A percentile compares a stretch with the other conserved stretches of the same genome.
Conservation (phyloP, 2,329 filamentous ascomycete species). For the Dryadomyces quercivorus region DNA sequence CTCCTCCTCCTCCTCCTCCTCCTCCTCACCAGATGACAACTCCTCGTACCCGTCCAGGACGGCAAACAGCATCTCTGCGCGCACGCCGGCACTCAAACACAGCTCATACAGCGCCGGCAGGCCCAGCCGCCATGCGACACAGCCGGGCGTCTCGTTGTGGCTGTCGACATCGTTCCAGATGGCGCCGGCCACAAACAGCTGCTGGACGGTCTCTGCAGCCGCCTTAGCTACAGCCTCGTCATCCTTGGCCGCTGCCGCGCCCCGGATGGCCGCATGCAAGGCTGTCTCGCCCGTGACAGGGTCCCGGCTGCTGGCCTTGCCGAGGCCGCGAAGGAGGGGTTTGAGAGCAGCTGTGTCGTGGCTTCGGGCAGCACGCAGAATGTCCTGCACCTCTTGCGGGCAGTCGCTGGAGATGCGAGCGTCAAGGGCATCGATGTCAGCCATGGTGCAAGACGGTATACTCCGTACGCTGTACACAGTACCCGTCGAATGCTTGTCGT, state of each 20-base stretch:
- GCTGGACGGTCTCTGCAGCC: conserved; percentile 54
- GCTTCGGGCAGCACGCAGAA: conserved; percentile 42
- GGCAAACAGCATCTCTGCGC: conserved; percentile 77
- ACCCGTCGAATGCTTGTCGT: not conserved
- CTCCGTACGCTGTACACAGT: not conserved
- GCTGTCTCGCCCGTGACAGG: conserved; percentile 75
- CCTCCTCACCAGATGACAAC: conserved; percentile 45
- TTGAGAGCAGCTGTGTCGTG: conserved; percentile 55
- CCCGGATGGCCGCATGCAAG: conserved; percentile 80
- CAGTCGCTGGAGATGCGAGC: conserved; percentile 41
- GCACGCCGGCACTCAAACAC: conserved; percentile 79
- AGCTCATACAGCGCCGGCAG: conserved; percentile 62
- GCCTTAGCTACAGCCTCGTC: not conserved
- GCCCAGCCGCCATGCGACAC: conserved; percentile 62
- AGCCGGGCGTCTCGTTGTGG: conserved; percentile 83
- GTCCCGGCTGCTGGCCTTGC: conserved; percentile 65
- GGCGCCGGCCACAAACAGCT: conserved; percentile 75
- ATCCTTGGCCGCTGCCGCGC: conserved; percentile 15
- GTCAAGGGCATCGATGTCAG: conserved; percentile 32
- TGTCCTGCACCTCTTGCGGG: conserved; percentile 35
- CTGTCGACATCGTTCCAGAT: conserved; percentile 95
- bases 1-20: conserved; percentile 32
- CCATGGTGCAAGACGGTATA: conserved; percentile 11
- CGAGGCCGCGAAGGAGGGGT: conserved; percentile 52
- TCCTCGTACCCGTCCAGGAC: conserved; percentile 71